These are phyloP conservation scores for Yarrowia divulgata DNA, from an alignment of 805 yeast species.

Conservation along the genomic window DNA sequence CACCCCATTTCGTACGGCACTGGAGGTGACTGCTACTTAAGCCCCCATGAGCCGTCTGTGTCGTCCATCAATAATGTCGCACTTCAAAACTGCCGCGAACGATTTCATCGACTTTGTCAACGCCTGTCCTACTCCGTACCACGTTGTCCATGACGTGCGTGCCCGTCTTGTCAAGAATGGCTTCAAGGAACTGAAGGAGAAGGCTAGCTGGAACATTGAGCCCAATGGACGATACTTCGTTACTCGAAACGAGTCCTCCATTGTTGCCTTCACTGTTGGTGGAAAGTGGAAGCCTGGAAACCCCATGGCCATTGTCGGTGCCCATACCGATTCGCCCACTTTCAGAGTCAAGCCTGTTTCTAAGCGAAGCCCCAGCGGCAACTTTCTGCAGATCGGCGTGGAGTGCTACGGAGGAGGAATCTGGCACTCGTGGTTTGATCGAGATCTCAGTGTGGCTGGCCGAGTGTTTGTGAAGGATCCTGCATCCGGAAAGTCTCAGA, in stretches of 20 bases:
- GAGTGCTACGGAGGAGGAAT: slow-evolving; percentile 96
- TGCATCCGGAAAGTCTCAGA: slow-evolving; percentile 57
- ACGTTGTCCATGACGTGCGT: slow-evolving; percentile 77
- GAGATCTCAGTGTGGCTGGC: slow-evolving; percentile 91
- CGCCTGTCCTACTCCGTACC: slow-evolving; percentile 92
- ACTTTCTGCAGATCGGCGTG: slow-evolving; percentile 88
- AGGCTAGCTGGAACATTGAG: slow-evolving; percentile 69
- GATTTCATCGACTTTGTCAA: slow-evolving; percentile 82
- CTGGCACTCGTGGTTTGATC: slow-evolving; percentile 97
- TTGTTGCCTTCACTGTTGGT: slow-evolving; percentile 88
- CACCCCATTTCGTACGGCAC: slow-evolving; percentile 39
- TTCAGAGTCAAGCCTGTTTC: slow-evolving; percentile 90
- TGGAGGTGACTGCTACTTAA: slow-evolving; percentile 11
- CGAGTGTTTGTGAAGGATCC: slow-evolving; percentile 73
- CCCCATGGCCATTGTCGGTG: slow-evolving; percentile 89
- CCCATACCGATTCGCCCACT: slow-evolving; percentile 95
- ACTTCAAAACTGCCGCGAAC: slow-evolving; percentile 37
- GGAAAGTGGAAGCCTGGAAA: slow-evolving; percentile 74
- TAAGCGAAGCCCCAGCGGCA: slow-evolving; percentile 61
- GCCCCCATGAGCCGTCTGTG: slow-evolving; percentile 34
- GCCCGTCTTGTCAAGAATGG: slow-evolving; percentile 65
- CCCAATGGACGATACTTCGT: slow-evolving; percentile 77
- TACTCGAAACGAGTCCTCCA: slow-evolving; percentile 87
- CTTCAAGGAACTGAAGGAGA: slow-evolving; percentile 75
- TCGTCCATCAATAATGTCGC: slow-evolving; percentile 27